phyloP scores from a whole-genome alignment of 192 early-diverging fungal genomes.

The Podochytrium sp. region DNA sequence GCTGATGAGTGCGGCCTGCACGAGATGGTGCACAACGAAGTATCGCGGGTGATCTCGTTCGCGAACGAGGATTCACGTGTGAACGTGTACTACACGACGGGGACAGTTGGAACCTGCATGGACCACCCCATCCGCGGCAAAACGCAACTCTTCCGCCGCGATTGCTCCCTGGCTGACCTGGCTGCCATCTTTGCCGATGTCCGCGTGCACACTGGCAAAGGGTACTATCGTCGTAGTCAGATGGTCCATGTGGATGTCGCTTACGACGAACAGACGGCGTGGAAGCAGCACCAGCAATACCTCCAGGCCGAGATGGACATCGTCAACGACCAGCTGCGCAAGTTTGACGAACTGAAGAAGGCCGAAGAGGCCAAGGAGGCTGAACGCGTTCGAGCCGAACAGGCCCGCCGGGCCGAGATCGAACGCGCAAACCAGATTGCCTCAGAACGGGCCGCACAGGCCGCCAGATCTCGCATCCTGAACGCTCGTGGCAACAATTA shows the following conservation, averaged over 20 bases:
- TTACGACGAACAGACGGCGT: background rate
- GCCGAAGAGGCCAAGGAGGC: background rate
- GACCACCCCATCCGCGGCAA: background rate
- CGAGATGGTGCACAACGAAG: too few relatives aligned
- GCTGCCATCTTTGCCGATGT: background rate
- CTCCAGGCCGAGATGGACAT: background rate
- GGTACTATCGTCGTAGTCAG: background rate
- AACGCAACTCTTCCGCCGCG: background rate
- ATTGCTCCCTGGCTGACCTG: background rate
- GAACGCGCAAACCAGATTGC: background rate
- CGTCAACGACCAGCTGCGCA: background rate
- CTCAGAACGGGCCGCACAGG: background rate
- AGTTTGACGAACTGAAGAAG: background rate
- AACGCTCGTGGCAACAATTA: background rate
- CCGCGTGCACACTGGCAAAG: background rate
- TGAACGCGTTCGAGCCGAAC: background rate
- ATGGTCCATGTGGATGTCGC: background rate
- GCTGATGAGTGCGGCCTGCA: too few relatives aligned
- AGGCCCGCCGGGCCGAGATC: background rate
- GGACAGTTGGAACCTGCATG: background rate
- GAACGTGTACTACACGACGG: background rate
- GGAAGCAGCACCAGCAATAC: background rate
- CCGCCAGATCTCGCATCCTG: background rate
- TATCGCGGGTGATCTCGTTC: too few relatives aligned
- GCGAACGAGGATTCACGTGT: too few relatives aligned